Evolutionary conservation across 768 basidiomycete genomes (phyloP), one percentile per base, ranked within the genome.

Genomic region (Lactifluus piperatus): DNA sequence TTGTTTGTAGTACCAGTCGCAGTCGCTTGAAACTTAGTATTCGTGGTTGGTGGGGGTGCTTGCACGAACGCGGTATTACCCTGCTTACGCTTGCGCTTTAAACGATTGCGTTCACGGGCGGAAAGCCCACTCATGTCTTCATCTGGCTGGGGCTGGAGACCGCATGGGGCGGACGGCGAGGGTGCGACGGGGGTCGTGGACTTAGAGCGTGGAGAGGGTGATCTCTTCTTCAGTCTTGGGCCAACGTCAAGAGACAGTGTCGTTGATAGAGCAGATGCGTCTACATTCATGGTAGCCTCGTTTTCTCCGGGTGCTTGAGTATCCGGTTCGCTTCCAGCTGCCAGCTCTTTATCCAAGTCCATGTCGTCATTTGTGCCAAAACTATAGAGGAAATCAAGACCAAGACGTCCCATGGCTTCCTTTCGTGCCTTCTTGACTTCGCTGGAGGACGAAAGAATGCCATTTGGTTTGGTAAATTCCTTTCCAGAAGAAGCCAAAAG

Each of bases 401-500:
- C 94, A 3, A 95, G 79, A 3, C 91, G 82, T 30, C 81, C 82
- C 84, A 94, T 90, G 10, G 91, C 90, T 67, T 93, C 92, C 67
- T 86, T 88, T 26, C 91, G 84, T 2, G 91, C 91, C 56, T 86
- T 86, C 68, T 86, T 89, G 5, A 94, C 88, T 69, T 94, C 92
- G 34, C 82, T 79, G 2, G 88, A 74, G 56, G 80, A 88, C 5
- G 85, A 79, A 34, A 88, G 77, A 51, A 90, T 86, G 13, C 84
- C 85, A 4, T 81, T 70, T 2, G 87, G 87, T 66, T 84, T 90
- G 22, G 74, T 69, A 62, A 93, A 98, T 71, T 99, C 95, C 67
- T 92, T 93, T 6, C 95, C 95, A 0, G 94, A 94, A 2, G 92
- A 95, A 1, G 91, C 89, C 2, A 99, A 79, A 4, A 99, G 80